Conservation (phyloP, 2,329 filamentous ascomycete species). For the Talaromyces piceae region DNA sequence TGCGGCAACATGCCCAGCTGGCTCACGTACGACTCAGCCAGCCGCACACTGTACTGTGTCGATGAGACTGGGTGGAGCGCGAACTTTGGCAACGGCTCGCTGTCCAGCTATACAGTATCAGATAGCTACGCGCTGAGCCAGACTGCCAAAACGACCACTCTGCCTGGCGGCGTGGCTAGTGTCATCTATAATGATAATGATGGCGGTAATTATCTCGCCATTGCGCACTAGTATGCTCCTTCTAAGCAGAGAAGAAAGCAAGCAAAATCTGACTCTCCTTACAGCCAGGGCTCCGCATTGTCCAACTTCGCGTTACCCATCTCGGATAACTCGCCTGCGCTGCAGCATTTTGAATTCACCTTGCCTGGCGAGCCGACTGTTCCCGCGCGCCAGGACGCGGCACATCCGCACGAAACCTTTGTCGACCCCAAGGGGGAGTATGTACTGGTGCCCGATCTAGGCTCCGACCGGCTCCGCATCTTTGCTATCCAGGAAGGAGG, state of each 20-base stretch:
- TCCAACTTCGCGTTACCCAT: conserved; percentile 28
- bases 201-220: conserved; percentile 24
- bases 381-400: conserved; percentile 45
- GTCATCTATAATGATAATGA: conserved; percentile 23
- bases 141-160: too few species aligned
- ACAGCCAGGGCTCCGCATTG: conserved; percentile 23
- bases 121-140: too few species aligned
- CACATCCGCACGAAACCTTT: conserved; percentile 49
- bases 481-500: conserved; percentile 43
- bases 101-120: too few species aligned
- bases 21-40: neutral
- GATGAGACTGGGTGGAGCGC: neutral
- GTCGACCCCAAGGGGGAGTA: conserved; percentile 37
- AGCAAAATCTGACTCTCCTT: conserved; percentile 6
- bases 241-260: neutral
- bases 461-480: conserved; percentile 49
- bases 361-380: conserved; percentile 32
- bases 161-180: conserved; percentile 29
- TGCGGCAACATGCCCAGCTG: neutral
- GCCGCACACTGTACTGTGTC: neutral
- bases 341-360: conserved; percentile 17
- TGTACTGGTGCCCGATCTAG: conserved; percentile 47
- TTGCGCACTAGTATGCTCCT: conserved; percentile 31
- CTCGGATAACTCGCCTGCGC: conserved; percentile 12
- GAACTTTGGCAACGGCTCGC: conserved; percentile 18